Evolutionary conservation across 2,329 filamentous ascomycete species (phyloP).

Genomic region (Metarhizium guizhouense): DNA sequence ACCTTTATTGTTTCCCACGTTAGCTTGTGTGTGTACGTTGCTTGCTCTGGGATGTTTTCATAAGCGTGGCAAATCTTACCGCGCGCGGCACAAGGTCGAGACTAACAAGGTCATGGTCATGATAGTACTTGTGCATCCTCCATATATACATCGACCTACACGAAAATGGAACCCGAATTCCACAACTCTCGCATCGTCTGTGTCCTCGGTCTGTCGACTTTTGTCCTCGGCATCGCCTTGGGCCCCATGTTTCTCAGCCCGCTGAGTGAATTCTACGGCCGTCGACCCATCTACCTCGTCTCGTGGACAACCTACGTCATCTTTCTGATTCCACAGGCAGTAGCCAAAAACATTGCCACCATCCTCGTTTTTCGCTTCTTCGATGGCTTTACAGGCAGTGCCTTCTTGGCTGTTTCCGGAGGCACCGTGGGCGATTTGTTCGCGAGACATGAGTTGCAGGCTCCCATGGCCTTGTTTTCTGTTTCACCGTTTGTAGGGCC

Average conservation of each 20-base stretch:
- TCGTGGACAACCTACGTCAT: conserved; percentile 69
- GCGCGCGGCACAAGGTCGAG: background rate
- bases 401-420: conserved; percentile 66
- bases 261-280: conserved; percentile 70
- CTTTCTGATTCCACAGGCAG: conserved; percentile 73
- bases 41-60: background rate
- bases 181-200: conserved; percentile 60
- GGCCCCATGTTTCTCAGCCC: conserved; percentile 57
- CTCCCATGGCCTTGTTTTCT: conserved; percentile 77
- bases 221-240: conserved; percentile 65
- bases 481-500: conserved; percentile 56
- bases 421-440: conserved; percentile 82
- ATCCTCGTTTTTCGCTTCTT: conserved; percentile 74
- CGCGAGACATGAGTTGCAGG: conserved; percentile 55
- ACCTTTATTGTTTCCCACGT: conserved; percentile 64
- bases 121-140: conserved; percentile 71
- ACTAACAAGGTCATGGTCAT: background rate
- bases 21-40: conserved; percentile 67
- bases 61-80: too few species aligned
- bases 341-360: conserved; percentile 73
- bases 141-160: conserved; percentile 81
- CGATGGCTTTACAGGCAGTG: conserved; percentile 60
- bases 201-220: conserved; percentile 72
- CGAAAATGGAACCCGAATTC: conserved; percentile 68
- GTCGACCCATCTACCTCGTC: conserved; percentile 69